Evolutionary conservation across 768 basidiomycete species (phyloP).

Genomic region (Mycena alexandri): DNA sequence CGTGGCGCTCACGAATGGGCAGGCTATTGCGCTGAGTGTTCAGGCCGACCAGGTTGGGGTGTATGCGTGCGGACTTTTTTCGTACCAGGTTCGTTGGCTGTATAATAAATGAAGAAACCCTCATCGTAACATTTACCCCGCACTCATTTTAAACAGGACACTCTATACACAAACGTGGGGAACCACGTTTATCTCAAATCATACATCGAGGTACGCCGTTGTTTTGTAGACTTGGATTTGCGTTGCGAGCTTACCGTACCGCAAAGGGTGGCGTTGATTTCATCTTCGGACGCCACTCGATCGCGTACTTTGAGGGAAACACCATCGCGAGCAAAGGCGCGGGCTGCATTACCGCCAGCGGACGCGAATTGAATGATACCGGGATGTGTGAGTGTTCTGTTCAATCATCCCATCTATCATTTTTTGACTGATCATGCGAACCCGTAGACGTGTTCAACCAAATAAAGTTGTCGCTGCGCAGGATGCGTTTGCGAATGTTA

Average conservation of each 20-base stretch:
- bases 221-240: background rate
- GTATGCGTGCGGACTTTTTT: conserved; percentile 35
- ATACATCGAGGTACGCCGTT: conserved; percentile 38
- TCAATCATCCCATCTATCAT: too few relatives aligned
- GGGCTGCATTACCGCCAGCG: conserved; percentile 45
- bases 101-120: background rate
- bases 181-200: conserved; percentile 42
- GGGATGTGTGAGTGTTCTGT: conserved; percentile 41
- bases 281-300: conserved; percentile 45
- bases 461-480: conserved; percentile 39
- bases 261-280: conserved; percentile 42
- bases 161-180: conserved; percentile 42
- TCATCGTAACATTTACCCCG: background rate
- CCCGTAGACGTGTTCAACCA: conserved; percentile 41
- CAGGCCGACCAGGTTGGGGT: conserved; percentile 38
- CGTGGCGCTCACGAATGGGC: conserved; percentile 32
- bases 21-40: conserved; percentile 44
- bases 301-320: conserved; percentile 46
- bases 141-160: too few relatives aligned
- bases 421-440: too few relatives aligned
- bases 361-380: conserved; percentile 42
- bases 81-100: conserved; percentile 34
- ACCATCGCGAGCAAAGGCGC: conserved; percentile 43
- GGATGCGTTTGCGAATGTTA: conserved; percentile 38
- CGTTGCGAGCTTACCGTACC: background rate